Base-by-base conservation (phyloP, 192 early-diverging fungal species). In the Phlyctochytrium planicorne region DNA sequence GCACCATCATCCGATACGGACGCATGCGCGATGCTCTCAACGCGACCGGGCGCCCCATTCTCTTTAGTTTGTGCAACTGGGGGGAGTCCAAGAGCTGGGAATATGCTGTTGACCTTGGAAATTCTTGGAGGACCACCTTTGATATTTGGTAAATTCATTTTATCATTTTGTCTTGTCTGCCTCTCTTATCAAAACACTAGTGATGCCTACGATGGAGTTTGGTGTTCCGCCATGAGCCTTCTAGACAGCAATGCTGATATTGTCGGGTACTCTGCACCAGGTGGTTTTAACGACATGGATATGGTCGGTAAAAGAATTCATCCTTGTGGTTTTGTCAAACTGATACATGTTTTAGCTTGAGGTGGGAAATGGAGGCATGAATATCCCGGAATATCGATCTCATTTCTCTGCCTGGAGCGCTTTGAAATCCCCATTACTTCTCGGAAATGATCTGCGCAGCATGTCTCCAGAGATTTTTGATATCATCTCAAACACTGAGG, bases 361-460 rank as follows among this genome's bases (percentile, higher is more conserved):
- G 65, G 75, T 85, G 35, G 87, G 86, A 23, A 80, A 83, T 34
- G 77, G 79, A 24, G 59, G 65, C 33, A 79, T 85, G 72, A 72
- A 70, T 0, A 71, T 72, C 33, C 68, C 65, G 36, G 76, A 78
- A 32, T 81, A 82, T 62, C 76, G 69, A 3, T 70, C 80, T 2
- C 86, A 88, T 62, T 88, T 86, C 65, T 69, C 60, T 6, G 52
- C 84, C 20, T 89, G 87, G 87, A 66, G 79, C 20, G 79, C 80
- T 27, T 71, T 86, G 67, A 87, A 85, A 59, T 59, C 75, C 3
- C 87, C 87, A 1, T 62, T 89, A 27, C 79, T 89, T 62, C 73
- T 89, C 34, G 85, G 85, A 34, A 81, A 76, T 63, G 77, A 84
- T 67, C 71, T 87, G 24, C 66, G 63, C 62, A 75, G 29, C 52